Percentiles rank a stretch among this genome's conserved stretches.
Evolutionary conservation across 495 filamentous ascomycete genomes (phyloP).

Genomic region (Aspergillus homomorphus): DNA sequence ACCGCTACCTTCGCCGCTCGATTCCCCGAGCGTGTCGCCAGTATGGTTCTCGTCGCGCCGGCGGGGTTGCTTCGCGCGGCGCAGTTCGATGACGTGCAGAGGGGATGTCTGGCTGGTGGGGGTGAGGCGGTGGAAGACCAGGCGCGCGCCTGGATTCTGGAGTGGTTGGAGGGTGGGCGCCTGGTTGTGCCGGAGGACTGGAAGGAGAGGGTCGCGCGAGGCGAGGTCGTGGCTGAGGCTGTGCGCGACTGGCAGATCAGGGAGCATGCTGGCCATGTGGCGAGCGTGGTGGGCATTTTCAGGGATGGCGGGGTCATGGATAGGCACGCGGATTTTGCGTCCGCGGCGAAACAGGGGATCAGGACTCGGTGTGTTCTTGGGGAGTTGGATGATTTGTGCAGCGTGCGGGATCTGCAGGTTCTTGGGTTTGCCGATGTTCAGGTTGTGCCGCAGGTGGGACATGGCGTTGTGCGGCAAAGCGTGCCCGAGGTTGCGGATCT

Average conservation of each 20-base stretch:
- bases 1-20: conserved; percentile 27
- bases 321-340: conserved; percentile 33
- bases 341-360: conserved; percentile 27
- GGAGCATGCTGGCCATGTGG: conserved; percentile 39
- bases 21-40: conserved; percentile 23
- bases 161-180: conserved; percentile 35
- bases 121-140: conserved; percentile 27
- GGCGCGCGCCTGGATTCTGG: conserved; percentile 31
- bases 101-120: conserved; percentile 22
- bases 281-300: conserved; percentile 42
- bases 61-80: conserved; percentile 26
- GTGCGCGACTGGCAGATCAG: conserved; percentile 43
- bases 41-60: conserved; percentile 35
- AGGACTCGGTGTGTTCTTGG: conserved; percentile 34
- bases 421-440: conserved; percentile 37
- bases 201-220: conserved; percentile 37
- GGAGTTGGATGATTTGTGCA: conserved; percentile 39
- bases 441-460: conserved; percentile 35
- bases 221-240: conserved; percentile 45
- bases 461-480: conserved; percentile 36
- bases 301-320: conserved; percentile 42
- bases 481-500: conserved; percentile 31
- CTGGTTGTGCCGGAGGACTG: conserved; percentile 39
- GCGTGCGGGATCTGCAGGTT: conserved; percentile 26
- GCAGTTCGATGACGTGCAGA: conserved; percentile 20